Conservation (phyloP, 1,284 basidiomycete species). For the Puccinia novopanici region DNA sequence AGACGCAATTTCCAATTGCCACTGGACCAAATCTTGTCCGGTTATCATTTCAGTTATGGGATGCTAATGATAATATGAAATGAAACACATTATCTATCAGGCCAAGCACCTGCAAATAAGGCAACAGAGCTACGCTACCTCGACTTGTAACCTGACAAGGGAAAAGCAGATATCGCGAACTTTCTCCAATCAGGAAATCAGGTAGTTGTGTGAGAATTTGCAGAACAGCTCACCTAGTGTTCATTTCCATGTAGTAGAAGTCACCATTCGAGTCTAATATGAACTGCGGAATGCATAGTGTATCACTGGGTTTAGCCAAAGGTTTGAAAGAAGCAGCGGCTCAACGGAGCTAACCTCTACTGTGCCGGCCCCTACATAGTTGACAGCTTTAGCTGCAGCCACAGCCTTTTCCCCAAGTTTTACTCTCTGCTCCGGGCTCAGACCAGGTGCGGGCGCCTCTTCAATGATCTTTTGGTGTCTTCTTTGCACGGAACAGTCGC, state of each 20-base stretch:
- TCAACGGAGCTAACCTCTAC: constrained; percentile 65
- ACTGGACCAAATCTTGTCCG: constrained; percentile 85
- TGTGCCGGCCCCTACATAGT: constrained; percentile 86
- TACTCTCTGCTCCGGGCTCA: constrained; percentile 72
- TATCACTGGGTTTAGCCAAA: background rate
- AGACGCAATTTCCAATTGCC: constrained; percentile 87
- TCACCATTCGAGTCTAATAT: constrained; percentile 82
- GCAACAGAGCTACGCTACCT: constrained; percentile 59
- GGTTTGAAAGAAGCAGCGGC: background rate
- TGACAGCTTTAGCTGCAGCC: constrained; percentile 84
- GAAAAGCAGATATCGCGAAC: background rate
- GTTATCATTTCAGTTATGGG: constrained; percentile 95
- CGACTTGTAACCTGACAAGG: constrained; percentile 63
- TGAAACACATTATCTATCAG: constrained; percentile 38
- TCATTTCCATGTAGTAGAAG: constrained; percentile 94
- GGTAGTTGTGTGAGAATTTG: background rate
- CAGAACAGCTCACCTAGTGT: constrained; percentile 66
- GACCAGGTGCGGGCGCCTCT: constrained; percentile 86
- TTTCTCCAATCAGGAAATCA: background rate
- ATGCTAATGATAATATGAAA: constrained; percentile 63
- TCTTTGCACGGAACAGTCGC: constrained; percentile 91
- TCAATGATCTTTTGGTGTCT: no score
- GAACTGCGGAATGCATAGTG: constrained; percentile 64
- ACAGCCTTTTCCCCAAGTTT: constrained; percentile 84
- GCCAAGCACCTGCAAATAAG: background rate